Evolutionary conservation across 1,284 basidiomycete genomes (phyloP).

Genomic region (Salmacisia buchloeana): DNA sequence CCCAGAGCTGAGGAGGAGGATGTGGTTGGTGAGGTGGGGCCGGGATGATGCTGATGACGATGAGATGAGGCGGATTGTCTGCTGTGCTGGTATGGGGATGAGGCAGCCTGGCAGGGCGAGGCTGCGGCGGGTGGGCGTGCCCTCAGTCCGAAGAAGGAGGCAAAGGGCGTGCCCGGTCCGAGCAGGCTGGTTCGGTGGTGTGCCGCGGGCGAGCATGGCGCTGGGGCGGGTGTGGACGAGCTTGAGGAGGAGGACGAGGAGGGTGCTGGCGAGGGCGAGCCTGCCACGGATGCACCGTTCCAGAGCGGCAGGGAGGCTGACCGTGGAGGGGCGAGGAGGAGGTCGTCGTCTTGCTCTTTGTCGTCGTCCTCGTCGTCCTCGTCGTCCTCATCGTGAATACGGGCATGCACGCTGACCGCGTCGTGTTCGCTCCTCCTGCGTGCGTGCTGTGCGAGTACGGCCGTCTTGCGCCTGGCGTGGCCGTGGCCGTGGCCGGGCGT

Average conservation of each 20-base stretch:
- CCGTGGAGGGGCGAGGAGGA: constrained; percentile 24
- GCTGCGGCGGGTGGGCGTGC: not conserved
- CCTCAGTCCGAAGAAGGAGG: not conserved
- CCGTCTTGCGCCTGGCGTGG: too few species aligned
- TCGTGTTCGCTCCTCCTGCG: constrained; percentile 16
- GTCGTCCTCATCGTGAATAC: constrained; percentile 21
- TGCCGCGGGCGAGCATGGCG: not conserved
- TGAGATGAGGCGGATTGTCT: not conserved
- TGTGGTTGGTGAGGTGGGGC: not conserved
- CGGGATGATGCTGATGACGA: not conserved
- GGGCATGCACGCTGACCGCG: too few species aligned
- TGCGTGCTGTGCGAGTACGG: too few species aligned
- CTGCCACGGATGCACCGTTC: constrained; percentile 16
- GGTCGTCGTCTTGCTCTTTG: constrained; percentile 4
- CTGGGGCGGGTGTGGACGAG: not conserved
- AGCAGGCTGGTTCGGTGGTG: not conserved
- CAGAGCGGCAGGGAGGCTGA: constrained; percentile 34
- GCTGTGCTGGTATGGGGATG: not conserved
- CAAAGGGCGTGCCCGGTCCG: not conserved
- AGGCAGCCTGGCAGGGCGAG: not conserved
- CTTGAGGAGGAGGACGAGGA: not conserved
- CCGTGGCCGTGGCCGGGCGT: too few species aligned
- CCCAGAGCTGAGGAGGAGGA: not conserved
- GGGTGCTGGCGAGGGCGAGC: not conserved
- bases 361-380: constrained; percentile 23